A percentile compares a stretch with the other conserved stretches of the same genome.
phyloP scores from a whole-genome alignment of 1,139 yeast genomes.

The Debaryomyces subglobosus region DNA sequence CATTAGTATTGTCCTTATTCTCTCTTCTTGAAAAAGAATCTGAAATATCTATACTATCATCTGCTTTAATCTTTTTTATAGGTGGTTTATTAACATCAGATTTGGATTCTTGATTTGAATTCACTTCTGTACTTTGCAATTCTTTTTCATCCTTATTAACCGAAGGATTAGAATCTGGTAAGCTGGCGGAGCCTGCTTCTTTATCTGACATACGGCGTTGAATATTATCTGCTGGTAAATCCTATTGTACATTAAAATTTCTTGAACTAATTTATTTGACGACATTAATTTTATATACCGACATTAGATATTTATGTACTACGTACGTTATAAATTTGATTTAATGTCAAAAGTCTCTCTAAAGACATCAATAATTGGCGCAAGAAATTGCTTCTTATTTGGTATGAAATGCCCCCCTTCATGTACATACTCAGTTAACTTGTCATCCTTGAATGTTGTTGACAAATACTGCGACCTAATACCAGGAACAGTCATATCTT shows the following conservation, averaged over 20 bases:
- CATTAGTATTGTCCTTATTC: slow-evolving; percentile 7
- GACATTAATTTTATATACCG: not conserved
- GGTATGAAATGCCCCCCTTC: slow-evolving; percentile 48
- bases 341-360: slow-evolving; percentile 20
- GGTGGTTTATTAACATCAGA: not conserved
- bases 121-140: not conserved
- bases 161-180: not conserved
- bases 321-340: slow-evolving; percentile 17
- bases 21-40: slow-evolving; percentile 33
- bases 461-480: slow-evolving; percentile 32
- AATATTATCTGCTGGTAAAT: not conserved
- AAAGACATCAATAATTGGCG: slow-evolving; percentile 30
- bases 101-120: not conserved
- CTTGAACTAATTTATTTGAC: not conserved
- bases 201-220: slow-evolving; percentile 1
- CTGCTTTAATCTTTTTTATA: slow-evolving; percentile 11
- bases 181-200: not conserved
- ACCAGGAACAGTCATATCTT: slow-evolving; percentile 39
- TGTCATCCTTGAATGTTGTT: slow-evolving; percentile 19
- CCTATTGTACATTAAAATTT: not conserved
- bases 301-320: not conserved
- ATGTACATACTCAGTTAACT: slow-evolving; percentile 26
- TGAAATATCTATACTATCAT: slow-evolving; percentile 17
- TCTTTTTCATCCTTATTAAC: not conserved
- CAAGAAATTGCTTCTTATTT: slow-evolving; percentile 30